Conservation (phyloP, 768 basidiomycete genomes). For the Boletus fagicola region DNA sequence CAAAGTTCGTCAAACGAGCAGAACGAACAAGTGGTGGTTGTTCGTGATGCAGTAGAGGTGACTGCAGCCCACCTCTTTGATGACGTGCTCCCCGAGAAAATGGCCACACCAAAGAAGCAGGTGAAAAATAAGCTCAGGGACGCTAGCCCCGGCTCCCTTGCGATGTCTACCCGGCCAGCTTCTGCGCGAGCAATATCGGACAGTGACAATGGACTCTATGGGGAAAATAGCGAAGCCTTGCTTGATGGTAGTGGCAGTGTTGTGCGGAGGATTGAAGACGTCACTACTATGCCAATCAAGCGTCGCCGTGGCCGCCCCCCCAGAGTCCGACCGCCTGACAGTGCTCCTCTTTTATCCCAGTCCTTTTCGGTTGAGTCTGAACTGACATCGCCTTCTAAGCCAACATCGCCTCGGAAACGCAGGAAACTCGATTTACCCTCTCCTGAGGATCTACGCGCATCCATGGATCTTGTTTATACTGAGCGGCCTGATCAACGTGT, state of each 20-base stretch:
- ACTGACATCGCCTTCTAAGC: conserved; percentile 16
- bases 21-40: conserved; percentile 10
- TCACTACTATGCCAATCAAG: conserved; percentile 24
- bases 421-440: conserved; percentile 41
- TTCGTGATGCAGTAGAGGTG: conserved; percentile 10
- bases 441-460: conserved; percentile 20
- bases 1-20: conserved; percentile 15
- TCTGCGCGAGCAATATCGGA: conserved; percentile 20
- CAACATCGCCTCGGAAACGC: conserved; percentile 42
- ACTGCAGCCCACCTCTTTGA: conserved; percentile 34
- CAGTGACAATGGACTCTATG: conserved; percentile 7
- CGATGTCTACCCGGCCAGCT: conserved; percentile 18
- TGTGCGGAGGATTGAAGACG: conserved; percentile 6
- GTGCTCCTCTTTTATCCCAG: background rate
- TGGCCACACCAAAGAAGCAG: conserved; percentile 21
- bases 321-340: conserved; percentile 22
- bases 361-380: conserved; percentile 7
- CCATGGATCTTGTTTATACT: conserved; percentile 4
- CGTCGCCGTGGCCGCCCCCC: conserved; percentile 35
- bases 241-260: conserved; percentile 4
- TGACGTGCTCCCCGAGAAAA: conserved; percentile 22
- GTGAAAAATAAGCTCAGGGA: conserved; percentile 16
- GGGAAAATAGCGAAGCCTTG: conserved; percentile 8
- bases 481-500: conserved; percentile 5
- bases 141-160: conserved; percentile 13